Percentiles rank a stretch among this genome's conserved stretches.
phyloP scores from a whole-genome alignment of 805 yeast species.

The Kockiozyma suomiensis region DNA sequence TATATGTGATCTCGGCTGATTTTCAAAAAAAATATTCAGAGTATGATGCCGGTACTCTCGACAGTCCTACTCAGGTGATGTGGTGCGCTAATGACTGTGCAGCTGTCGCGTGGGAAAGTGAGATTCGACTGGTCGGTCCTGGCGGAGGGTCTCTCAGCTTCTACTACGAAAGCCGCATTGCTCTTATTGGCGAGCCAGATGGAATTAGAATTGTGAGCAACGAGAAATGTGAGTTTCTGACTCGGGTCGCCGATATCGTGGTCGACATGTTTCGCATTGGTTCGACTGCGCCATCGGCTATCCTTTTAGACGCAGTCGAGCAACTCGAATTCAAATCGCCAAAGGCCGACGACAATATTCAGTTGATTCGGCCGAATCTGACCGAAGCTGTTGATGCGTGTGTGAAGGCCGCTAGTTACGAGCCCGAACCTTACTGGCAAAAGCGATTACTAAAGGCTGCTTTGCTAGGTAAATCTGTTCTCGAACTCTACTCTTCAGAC shows the following conservation, averaged over 20 bases:
- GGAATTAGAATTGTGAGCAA: constrained; percentile 70
- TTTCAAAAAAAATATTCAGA: constrained; percentile 51
- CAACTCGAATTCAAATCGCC: constrained; percentile 69
- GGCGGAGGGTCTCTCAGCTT: constrained; percentile 47
- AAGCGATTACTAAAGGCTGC: constrained; percentile 79
- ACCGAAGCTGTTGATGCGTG: constrained; percentile 68
- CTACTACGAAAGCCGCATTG: constrained; percentile 41
- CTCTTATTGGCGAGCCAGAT: constrained; percentile 63
- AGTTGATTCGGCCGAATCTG: constrained; percentile 55
- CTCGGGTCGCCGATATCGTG: constrained; percentile 61
- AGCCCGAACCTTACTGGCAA: constrained; percentile 78
- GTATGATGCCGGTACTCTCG: constrained; percentile 47
- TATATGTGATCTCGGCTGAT: constrained; percentile 55
- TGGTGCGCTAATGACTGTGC: constrained; percentile 93
- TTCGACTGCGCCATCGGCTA: constrained; percentile 78
- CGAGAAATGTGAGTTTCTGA: constrained; percentile 60
- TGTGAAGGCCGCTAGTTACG: constrained; percentile 73
- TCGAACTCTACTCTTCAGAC: constrained; percentile 59
- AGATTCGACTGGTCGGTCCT: constrained; percentile 71
- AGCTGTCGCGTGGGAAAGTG: constrained; percentile 60
- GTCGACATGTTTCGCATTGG: constrained; percentile 77
- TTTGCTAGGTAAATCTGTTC: constrained; percentile 74
- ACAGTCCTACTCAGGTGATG: constrained; percentile 51
- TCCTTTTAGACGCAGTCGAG: constrained; percentile 75
- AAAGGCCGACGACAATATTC: constrained; percentile 75